Conservation (phyloP, 2,329 filamentous ascomycete genomes). For the Venturiaceae sp. region DNA sequence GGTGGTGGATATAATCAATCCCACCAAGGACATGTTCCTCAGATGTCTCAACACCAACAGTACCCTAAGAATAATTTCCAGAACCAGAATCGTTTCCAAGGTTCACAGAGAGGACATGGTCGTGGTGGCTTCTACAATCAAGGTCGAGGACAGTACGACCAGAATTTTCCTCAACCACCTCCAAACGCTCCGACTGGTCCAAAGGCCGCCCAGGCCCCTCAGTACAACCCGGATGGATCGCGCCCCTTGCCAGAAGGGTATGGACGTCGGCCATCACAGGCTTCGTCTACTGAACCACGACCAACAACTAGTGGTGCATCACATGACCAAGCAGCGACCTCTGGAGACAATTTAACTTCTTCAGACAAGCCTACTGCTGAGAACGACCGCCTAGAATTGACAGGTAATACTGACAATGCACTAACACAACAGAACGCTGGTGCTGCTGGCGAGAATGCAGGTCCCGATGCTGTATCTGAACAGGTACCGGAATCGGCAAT, state of each 20-base stretch:
- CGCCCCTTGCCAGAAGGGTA: not conserved
- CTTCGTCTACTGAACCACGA: not conserved
- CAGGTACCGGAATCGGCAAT: not conserved
- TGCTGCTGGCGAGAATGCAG: not conserved
- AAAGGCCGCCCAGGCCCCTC: slow-evolving; percentile 1
- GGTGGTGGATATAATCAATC: slow-evolving; percentile 45
- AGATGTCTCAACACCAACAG: slow-evolving; percentile 36
- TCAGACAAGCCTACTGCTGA: not conserved
- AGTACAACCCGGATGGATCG: slow-evolving; percentile 1
- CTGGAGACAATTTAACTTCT: not conserved
- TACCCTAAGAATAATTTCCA: slow-evolving; percentile 54
- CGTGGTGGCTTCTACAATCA: slow-evolving; percentile 41
- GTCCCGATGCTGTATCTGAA: not conserved
- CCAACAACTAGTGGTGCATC: not conserved
- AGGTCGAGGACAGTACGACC: slow-evolving; percentile 30
- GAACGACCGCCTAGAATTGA: not conserved
- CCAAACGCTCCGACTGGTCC: slow-evolving; percentile 6
- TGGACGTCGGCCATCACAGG: slow-evolving; percentile 2
- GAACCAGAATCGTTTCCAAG: slow-evolving; percentile 68
- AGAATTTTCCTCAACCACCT: slow-evolving; percentile 17
- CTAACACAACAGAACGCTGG: not conserved
- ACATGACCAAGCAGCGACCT: not conserved
- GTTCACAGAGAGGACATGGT: slow-evolving; percentile 40
- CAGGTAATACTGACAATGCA: slow-evolving; percentile 1
- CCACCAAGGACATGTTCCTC: slow-evolving; percentile 29